Conservation (phyloP, 768 basidiomycete species). For the Boletus sensibilis region DNA sequence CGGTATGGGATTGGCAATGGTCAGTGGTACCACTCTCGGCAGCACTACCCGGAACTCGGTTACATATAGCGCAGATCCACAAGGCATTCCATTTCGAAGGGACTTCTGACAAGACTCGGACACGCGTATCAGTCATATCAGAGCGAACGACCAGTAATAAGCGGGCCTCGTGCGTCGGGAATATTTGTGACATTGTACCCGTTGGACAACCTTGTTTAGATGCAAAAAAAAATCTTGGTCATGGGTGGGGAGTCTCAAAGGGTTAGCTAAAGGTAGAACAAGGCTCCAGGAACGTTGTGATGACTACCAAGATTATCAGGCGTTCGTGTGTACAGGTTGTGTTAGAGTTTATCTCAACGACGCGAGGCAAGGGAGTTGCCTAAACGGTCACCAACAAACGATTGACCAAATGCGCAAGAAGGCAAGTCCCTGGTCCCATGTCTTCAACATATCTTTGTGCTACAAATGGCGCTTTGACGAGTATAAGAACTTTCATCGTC, state of each 20-base stretch:
- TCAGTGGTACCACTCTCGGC: background rate
- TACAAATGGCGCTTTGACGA: slow-evolving; percentile 23
- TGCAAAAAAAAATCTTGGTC: slow-evolving; percentile 8
- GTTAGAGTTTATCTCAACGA: slow-evolving; percentile 23
- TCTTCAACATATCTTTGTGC: slow-evolving; percentile 35
- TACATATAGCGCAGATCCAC: slow-evolving; percentile 17
- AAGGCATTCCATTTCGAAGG: slow-evolving; percentile 21
- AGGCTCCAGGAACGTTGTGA: slow-evolving; percentile 29
- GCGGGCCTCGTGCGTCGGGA: slow-evolving; percentile 20
- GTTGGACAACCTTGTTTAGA: slow-evolving; percentile 14
- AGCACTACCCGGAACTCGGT: slow-evolving; percentile 8
- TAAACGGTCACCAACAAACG: slow-evolving; percentile 35
- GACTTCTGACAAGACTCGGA: slow-evolving; percentile 23
- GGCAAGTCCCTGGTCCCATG: slow-evolving; percentile 18
- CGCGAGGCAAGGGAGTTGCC: slow-evolving; percentile 24
- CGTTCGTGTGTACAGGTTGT: slow-evolving; percentile 6
- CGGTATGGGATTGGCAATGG: background rate
- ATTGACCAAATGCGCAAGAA: slow-evolving; percentile 35
- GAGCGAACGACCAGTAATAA: background rate
- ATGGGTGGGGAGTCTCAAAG: background rate
- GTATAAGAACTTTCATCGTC: slow-evolving; percentile 30
- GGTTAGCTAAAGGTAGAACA: slow-evolving; percentile 30
- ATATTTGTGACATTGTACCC: slow-evolving; percentile 20
- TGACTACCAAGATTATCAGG: slow-evolving; percentile 24
- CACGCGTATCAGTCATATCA: slow-evolving; percentile 23